Percentiles rank a stretch among this genome's conserved stretches.
Evolutionary conservation across 257 asterid genomes (phyloP).

Genomic region (Misopates orontium): DNA sequence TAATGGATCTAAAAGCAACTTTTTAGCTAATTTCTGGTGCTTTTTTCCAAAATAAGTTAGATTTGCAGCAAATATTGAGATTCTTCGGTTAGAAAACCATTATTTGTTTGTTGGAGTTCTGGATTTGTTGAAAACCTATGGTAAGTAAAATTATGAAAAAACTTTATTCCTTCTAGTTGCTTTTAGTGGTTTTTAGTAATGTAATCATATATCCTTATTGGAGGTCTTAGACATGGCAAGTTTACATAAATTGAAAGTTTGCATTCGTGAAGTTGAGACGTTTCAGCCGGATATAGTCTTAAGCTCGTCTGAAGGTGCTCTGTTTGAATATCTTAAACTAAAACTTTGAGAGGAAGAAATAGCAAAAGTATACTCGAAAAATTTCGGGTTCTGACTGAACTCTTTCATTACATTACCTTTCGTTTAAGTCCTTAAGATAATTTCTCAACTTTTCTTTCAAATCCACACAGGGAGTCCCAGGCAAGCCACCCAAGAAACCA

Average conservation of each 20-base stretch:
- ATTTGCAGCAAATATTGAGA: neutral
- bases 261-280: too few relatives aligned
- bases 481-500: slow-evolving; percentile 46
- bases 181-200: too few relatives aligned
- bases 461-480: slow-evolving; percentile 50
- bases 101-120: neutral
- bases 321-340: neutral
- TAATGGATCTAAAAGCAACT: neutral
- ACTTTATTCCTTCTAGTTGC: neutral
- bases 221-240: too few relatives aligned
- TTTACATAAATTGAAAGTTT: too few relatives aligned
- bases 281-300: too few relatives aligned
- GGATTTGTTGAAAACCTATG: too few relatives aligned
- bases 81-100: neutral
- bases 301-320: too few relatives aligned
- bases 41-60: neutral
- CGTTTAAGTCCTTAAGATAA: neutral
- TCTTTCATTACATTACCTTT: neutral
- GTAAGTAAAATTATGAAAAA: too few relatives aligned
- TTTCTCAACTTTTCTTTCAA: slow-evolving; percentile 5
- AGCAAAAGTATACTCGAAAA: neutral
- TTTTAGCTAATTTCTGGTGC: neutral
- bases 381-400: neutral
- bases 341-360: neutral
- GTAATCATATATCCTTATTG: neutral